phyloP scores from a whole-genome alignment of 805 yeast genomes.

The Pichia phayaonensis region DNA sequence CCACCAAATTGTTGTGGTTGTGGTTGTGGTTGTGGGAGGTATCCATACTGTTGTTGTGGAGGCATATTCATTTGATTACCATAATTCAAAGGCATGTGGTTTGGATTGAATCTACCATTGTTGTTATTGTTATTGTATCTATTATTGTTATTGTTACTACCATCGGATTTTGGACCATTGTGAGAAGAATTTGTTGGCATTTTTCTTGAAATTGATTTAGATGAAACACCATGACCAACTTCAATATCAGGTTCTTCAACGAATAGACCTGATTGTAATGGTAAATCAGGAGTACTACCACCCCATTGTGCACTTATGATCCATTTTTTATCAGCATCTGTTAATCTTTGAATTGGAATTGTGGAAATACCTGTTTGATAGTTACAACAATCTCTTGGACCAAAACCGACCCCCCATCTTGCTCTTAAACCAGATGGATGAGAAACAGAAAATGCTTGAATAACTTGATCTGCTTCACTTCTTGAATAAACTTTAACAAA shows the following conservation, averaged over 20 bases:
- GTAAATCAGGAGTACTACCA: constrained; percentile 80
- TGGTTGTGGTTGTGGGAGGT: constrained; percentile 12
- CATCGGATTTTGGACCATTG: constrained; percentile 76
- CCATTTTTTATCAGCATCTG: constrained; percentile 94
- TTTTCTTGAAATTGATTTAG: constrained; percentile 83
- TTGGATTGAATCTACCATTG: constrained; percentile 12
- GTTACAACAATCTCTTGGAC: constrained; percentile 97
- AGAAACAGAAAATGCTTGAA: constrained; percentile 55
- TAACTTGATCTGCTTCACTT: constrained; percentile 80
- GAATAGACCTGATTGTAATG: constrained; percentile 68
- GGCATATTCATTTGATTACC: constrained; percentile 3
- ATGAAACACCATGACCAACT: constrained; percentile 88
- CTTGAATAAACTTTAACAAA: constrained; percentile 92
- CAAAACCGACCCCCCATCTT: constrained; percentile 98
- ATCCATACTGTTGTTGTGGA: constrained; percentile 12
- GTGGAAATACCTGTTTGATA: constrained; percentile 85
- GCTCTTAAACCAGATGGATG: constrained; percentile 69
- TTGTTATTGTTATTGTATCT: neutral
- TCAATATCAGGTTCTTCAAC: constrained; percentile 98
- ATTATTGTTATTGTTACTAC: constrained; percentile 4
- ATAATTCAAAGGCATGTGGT: constrained; percentile 15
- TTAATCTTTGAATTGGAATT: constrained; percentile 78
- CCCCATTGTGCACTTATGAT: constrained; percentile 90
- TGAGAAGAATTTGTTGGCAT: constrained; percentile 87
- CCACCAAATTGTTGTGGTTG: constrained; percentile 3